These are phyloP conservation scores for Elsinoe fawcettii DNA, from an alignment of 2,329 filamentous ascomycete species.

Conservation along the genomic window DNA sequence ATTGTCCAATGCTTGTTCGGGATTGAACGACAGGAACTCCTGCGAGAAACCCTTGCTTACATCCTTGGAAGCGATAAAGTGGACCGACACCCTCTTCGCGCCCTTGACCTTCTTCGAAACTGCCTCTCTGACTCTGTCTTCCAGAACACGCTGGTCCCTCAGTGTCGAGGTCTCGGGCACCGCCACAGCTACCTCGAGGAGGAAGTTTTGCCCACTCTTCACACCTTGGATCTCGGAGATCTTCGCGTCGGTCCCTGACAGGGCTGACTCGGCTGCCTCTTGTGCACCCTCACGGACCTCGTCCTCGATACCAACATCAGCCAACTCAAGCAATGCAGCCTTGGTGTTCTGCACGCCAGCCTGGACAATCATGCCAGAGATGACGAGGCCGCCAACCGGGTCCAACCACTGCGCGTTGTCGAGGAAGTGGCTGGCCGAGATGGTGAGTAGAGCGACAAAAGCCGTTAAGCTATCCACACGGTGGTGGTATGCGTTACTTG, in stretches of 20 bases:
- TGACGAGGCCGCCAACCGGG: conserved; percentile 83
- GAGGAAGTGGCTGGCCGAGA: conserved; percentile 81
- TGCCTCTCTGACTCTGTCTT: conserved; percentile 62
- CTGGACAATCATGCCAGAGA: conserved; percentile 86
- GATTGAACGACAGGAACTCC: conserved; percentile 47
- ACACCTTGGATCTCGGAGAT: conserved; percentile 66
- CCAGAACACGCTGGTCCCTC: conserved; percentile 59
- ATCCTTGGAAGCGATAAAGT: conserved; percentile 67
- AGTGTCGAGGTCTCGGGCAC: conserved; percentile 73
- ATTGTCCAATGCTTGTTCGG: conserved; percentile 22
- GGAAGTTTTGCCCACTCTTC: conserved; percentile 94
- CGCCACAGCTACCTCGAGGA: conserved; percentile 80
- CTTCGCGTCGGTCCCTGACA: conserved; percentile 38
- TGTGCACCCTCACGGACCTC: conserved; percentile 69
- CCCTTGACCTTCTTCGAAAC: conserved; percentile 74
- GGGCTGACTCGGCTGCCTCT: conserved; percentile 54
- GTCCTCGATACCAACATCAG: conserved; percentile 80
- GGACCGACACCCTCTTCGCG: conserved; percentile 72
- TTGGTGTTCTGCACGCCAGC: conserved; percentile 82
- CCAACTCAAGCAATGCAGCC: conserved; percentile 74
- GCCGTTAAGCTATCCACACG: conserved; percentile 92
- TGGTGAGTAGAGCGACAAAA: conserved; percentile 82
- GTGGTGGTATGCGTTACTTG: conserved; percentile 93
- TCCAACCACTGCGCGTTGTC: conserved; percentile 86
- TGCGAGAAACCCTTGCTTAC: conserved; percentile 56